These are phyloP conservation scores for Venturia effusa DNA, from an alignment of 2,329 filamentous ascomycete species.

Conservation along the genomic window DNA sequence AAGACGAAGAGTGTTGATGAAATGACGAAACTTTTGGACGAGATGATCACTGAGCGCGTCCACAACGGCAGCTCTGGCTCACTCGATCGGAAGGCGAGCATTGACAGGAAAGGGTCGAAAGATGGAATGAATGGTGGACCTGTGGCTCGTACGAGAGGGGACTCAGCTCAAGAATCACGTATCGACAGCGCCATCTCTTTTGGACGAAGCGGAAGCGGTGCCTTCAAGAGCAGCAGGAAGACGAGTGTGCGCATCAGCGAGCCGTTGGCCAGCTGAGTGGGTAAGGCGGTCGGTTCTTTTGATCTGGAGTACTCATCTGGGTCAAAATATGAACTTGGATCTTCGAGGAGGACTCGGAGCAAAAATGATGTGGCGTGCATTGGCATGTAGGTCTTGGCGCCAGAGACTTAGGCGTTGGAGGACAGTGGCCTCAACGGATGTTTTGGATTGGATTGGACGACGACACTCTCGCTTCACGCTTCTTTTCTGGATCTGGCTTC, in stretches of 20 bases:
- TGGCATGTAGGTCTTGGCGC: neutral
- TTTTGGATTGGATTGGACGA: neutral
- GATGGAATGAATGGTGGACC: neutral
- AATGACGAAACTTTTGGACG: constrained; percentile 85
- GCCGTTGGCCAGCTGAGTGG: neutral
- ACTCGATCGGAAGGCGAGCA: neutral
- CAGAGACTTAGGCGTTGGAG: neutral
- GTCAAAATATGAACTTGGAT: neutral
- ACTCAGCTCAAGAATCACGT: neutral
- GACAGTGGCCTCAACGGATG: neutral
- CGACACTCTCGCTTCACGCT: neutral
- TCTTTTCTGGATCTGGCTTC: neutral
- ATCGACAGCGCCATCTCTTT: neutral
- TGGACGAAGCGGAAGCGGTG: neutral
- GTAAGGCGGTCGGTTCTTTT: neutral
- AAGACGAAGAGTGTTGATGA: constrained; percentile 69
- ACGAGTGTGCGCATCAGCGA: constrained; percentile 10
- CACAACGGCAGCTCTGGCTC: neutral
- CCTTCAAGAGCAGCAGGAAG: neutral
- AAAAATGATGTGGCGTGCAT: neutral
- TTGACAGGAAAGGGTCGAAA: neutral
- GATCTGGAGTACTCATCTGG: neutral
- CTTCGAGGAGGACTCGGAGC: neutral
- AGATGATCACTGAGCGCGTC: constrained; percentile 73
- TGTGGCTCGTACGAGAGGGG: neutral